phyloP scores from a whole-genome alignment of 2,329 filamentous ascomycete genomes.

The Fusarium avenaceum region DNA sequence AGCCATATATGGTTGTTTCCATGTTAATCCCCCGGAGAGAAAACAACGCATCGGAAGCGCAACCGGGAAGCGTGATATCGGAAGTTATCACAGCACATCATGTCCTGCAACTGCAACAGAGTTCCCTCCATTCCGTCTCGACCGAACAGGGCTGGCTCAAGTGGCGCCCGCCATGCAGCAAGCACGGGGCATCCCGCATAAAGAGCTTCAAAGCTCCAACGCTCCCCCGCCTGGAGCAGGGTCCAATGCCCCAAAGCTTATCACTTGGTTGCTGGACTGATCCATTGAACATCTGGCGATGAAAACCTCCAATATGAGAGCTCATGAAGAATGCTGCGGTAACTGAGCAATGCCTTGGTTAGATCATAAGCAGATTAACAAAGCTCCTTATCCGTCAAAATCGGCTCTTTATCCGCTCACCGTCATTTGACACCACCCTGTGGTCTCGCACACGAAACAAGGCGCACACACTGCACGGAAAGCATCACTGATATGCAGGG shows the following conservation, averaged over 20 bases:
- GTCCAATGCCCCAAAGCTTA: slow-evolving; percentile 24
- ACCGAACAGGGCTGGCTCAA: slow-evolving; percentile 24
- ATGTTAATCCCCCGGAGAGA: slow-evolving; percentile 16
- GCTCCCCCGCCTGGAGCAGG: slow-evolving; percentile 34
- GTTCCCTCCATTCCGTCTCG: slow-evolving; percentile 12
- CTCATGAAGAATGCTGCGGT: neutral
- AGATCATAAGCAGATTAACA: slow-evolving; percentile 14
- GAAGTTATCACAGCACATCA: slow-evolving; percentile 25
- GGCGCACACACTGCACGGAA: slow-evolving; percentile 16
- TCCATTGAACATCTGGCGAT: neutral
- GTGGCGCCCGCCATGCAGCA: slow-evolving; percentile 44
- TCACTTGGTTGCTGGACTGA: slow-evolving; percentile 11
- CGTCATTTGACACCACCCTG: slow-evolving; percentile 46
- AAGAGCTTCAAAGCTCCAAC: slow-evolving; percentile 31
- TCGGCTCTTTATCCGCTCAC: slow-evolving; percentile 39
- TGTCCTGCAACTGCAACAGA: slow-evolving; percentile 15
- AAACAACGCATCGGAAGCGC: slow-evolving; percentile 31
- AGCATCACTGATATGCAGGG: slow-evolving; percentile 43
- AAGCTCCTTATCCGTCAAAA: slow-evolving; percentile 18
- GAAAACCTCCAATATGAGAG: neutral
- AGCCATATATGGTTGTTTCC: slow-evolving; percentile 9
- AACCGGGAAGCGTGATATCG: slow-evolving; percentile 26
- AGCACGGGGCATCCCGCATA: slow-evolving; percentile 45
- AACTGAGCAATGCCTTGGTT: neutral
- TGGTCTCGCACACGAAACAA: slow-evolving; percentile 30